Percentiles rank a stretch among this genome's conserved stretches.
These are phyloP conservation scores for Solanum hybrid DNA, from an alignment of 305 asterid species.

Conservation along the genomic window DNA sequence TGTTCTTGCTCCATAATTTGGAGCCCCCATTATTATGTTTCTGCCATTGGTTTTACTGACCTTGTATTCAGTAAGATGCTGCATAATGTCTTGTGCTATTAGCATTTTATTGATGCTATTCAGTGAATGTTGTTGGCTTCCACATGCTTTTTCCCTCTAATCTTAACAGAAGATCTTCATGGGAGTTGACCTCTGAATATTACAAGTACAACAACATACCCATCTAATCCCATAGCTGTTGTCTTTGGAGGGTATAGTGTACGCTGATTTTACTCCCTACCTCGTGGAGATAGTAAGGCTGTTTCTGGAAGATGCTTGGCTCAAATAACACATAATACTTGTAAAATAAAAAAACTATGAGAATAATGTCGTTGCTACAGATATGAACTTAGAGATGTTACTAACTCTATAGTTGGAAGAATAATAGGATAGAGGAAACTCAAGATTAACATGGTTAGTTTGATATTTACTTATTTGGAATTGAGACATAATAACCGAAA, in stretches of 20 bases:
- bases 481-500: not conserved
- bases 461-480: not conserved
- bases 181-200: not conserved
- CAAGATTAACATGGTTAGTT: not conserved
- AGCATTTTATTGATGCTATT: not conserved
- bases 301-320: not conserved
- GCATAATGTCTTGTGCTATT: conserved; percentile 37
- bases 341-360: not conserved
- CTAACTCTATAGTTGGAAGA: not conserved
- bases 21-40: conserved; percentile 20
- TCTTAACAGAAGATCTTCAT: not conserved
- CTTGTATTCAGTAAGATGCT: conserved; percentile 30
- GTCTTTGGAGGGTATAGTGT: not conserved
- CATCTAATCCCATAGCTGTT: not conserved
- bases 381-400: not conserved
- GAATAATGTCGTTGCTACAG: not conserved
- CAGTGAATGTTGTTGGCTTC: not conserved
- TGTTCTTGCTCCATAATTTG: conserved; percentile 30
- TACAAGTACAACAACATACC: not conserved
- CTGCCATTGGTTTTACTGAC: conserved; percentile 27
- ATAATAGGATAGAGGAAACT: not conserved
- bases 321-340: not conserved
- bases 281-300: not conserved
- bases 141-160: not conserved
- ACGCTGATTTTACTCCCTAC: not conserved